Evolutionary conservation across 1,139 yeast species (phyloP).

Genomic region (Nadsonia starkeyi-henricii): DNA sequence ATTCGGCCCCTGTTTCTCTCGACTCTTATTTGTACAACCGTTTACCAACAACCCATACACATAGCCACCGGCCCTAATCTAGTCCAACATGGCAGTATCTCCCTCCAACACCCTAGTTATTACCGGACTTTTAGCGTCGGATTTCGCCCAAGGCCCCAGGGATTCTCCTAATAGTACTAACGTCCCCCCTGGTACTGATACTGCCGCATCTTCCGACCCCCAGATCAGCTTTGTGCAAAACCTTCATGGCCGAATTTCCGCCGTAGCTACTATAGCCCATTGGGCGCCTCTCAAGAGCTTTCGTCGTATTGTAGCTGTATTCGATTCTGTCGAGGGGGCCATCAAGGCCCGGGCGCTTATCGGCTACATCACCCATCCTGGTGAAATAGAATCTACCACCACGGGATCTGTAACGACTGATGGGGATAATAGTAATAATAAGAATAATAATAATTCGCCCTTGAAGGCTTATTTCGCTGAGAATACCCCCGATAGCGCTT

Average conservation of each 20-base stretch:
- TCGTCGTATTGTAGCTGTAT: conserved; percentile 25
- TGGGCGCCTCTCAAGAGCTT: conserved; percentile 26
- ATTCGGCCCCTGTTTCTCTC: no score
- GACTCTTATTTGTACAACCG: no score
- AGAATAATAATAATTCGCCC: conserved; percentile 5
- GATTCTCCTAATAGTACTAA: no score
- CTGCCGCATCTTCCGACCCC: conserved; percentile 3
- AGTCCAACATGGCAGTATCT: neutral
- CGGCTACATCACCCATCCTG: conserved; percentile 1
- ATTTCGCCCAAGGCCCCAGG: neutral
- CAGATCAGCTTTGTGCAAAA: conserved; percentile 5
- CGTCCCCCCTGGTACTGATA: conserved; percentile 9
- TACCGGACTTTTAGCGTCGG: conserved; percentile 9
- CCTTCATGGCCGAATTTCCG: conserved; percentile 1
- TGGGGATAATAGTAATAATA: neutral
- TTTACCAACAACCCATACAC: no score
- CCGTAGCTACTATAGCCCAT: conserved; percentile 13
- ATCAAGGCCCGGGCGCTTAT: conserved; percentile 14
- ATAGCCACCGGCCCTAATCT: no score
- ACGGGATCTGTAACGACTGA: conserved; percentile 1
- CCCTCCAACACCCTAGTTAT: conserved; percentile 15
- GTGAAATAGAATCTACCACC: conserved; percentile 1
- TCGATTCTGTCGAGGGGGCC: conserved; percentile 18
- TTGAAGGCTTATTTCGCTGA: conserved; percentile 13
- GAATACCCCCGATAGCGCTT: conserved; percentile 11